A percentile compares a stretch with the other conserved stretches of the same genome.
Evolutionary conservation across 2,329 filamentous ascomycete species (phyloP).

Genomic region (Cordyceps pruinosa): DNA sequence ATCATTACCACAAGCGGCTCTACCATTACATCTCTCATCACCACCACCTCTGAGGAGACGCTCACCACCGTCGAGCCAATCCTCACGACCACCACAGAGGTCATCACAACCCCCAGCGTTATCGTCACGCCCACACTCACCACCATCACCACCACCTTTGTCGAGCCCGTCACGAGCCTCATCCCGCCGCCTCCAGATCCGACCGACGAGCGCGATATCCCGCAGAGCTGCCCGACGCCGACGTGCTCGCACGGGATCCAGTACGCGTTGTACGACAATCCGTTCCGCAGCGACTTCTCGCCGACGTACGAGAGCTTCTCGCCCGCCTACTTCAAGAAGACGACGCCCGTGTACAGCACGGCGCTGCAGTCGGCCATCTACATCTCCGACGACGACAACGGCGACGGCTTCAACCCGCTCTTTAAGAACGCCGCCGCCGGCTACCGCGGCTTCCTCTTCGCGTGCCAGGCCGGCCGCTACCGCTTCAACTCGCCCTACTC

Average conservation of each 20-base stretch:
- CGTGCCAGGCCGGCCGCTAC: slow-evolving; percentile 12
- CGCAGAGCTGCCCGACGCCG: slow-evolving; percentile 1
- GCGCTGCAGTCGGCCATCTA: slow-evolving; percentile 4
- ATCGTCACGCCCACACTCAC: not conserved
- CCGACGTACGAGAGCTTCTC: slow-evolving; percentile 2
- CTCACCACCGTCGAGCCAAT: not conserved
- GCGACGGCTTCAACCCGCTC: slow-evolving; percentile 1
- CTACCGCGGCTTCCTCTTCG: slow-evolving; percentile 13
- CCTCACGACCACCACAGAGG: not conserved
- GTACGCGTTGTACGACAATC: slow-evolving; percentile 4
- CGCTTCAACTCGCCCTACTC: slow-evolving; percentile 12
- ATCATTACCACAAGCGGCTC: not conserved
- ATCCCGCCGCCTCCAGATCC: not conserved
- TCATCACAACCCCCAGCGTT: not conserved
- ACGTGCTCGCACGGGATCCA: slow-evolving; percentile 3
- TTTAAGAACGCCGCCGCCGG: slow-evolving; percentile 10
- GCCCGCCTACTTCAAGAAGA: not conserved
- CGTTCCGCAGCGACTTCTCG: not conserved
- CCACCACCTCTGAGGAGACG: not conserved
- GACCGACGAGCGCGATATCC: not conserved
- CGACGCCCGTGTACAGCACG: not conserved
- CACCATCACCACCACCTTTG: not conserved
- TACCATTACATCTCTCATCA: not conserved
- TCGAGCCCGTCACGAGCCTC: not conserved
- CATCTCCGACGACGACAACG: not conserved